These are phyloP conservation scores for Alisma plantagoaquatica DNA, from an alignment of 106 monocot genomes.

Conservation along the genomic window DNA sequence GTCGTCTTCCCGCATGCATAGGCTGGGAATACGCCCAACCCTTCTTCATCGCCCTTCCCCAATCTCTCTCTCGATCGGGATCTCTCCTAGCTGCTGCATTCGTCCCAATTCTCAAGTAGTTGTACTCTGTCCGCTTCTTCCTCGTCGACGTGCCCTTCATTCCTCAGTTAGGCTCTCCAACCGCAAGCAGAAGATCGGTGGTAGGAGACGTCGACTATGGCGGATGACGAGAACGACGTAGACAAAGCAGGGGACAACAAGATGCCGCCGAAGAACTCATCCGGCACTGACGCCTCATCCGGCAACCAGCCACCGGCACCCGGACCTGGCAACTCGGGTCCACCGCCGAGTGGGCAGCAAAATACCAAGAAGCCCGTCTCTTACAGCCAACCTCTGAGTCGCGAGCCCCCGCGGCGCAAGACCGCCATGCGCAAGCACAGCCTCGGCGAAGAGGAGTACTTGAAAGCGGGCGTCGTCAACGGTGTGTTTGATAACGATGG, in stretches of 20 bases:
- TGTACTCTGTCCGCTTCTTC: neutral
- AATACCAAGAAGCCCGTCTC: conserved; percentile 1
- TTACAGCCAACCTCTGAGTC: conserved; percentile 6
- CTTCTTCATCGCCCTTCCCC: neutral
- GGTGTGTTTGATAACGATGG: neutral
- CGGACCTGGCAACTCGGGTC: neutral
- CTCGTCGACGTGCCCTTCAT: no score
- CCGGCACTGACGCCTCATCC: neutral
- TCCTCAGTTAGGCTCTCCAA: no score
- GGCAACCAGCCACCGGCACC: neutral
- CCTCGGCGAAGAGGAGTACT: conserved; percentile 1
- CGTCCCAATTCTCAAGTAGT: neutral
- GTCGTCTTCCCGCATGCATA: no score
- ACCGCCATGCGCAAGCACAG: neutral
- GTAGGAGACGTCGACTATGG: no score
- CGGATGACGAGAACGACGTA: neutral
- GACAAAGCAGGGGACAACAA: neutral
- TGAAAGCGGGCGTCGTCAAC: no score
- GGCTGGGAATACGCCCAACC: no score
- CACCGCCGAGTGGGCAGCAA: neutral
- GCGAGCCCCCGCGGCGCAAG: conserved; percentile 5
- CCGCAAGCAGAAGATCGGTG: no score
- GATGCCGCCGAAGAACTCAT: neutral
- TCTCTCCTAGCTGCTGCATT: neutral
- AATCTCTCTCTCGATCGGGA: neutral